These are phyloP conservation scores for Penicillium silybi DNA, from an alignment of 495 filamentous ascomycete genomes.

Conservation along the genomic window DNA sequence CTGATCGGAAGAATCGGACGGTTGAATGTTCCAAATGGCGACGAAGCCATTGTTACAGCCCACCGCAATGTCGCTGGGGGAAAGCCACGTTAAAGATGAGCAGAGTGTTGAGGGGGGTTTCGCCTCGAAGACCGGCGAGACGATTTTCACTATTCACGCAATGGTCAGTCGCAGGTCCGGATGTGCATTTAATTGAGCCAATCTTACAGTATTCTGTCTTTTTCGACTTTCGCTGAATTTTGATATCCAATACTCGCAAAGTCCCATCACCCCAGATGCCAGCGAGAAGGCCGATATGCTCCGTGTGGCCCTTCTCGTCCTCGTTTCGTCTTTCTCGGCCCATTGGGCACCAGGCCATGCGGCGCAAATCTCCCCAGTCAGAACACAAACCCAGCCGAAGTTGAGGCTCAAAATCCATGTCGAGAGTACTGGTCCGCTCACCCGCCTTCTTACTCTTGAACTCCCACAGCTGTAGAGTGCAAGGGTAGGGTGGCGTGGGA, in stretches of 20 bases:
- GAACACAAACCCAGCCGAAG: slow-evolving; percentile 54
- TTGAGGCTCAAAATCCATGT: slow-evolving; percentile 35
- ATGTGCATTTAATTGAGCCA: background rate
- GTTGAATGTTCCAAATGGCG: slow-evolving; percentile 52
- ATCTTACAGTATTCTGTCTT: slow-evolving; percentile 38
- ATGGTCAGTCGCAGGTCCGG: background rate
- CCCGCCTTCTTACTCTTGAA: slow-evolving; percentile 40
- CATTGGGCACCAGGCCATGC: slow-evolving; percentile 63
- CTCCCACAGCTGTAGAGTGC: slow-evolving; percentile 57
- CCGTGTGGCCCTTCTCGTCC: slow-evolving; percentile 28
- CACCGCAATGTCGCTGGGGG: slow-evolving; percentile 54
- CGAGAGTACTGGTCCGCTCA: slow-evolving; percentile 28
- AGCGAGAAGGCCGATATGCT: slow-evolving; percentile 56
- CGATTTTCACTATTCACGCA: slow-evolving; percentile 38
- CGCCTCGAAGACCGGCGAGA: slow-evolving; percentile 51
- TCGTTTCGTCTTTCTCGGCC: slow-evolving; percentile 32
- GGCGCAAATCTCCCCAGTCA: slow-evolving; percentile 57
- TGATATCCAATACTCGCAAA: slow-evolving; percentile 56
- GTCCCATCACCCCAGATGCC: slow-evolving; percentile 60
- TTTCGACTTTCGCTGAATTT: slow-evolving; percentile 26
- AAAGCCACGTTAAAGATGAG: slow-evolving; percentile 61
- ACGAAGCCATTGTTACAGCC: slow-evolving; percentile 61
- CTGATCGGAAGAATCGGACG: slow-evolving; percentile 22
- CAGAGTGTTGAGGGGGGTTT: slow-evolving; percentile 48
- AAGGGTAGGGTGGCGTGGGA: slow-evolving; percentile 42